A percentile compares a stretch with the other conserved stretches of the same genome.
phyloP scores from a whole-genome alignment of 2,329 filamentous ascomycete genomes.

The Ophiostoma sp. region DNA sequence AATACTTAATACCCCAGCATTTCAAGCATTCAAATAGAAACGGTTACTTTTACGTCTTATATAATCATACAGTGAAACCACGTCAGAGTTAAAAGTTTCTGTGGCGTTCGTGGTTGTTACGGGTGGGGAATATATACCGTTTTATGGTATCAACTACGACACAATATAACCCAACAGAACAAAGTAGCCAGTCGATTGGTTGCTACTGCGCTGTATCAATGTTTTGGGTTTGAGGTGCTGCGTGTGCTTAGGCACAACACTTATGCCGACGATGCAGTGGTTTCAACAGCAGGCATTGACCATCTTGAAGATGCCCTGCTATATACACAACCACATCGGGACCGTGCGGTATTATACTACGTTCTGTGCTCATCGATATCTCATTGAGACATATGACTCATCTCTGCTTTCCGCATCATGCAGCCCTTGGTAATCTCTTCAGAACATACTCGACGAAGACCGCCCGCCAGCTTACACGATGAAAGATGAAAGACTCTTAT shows the following conservation, averaged over 20 bases:
- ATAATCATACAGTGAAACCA: too few species aligned
- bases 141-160: not conserved
- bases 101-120: too few species aligned
- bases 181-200: not conserved
- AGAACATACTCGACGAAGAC: not conserved
- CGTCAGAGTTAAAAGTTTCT: too few species aligned
- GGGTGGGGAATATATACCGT: too few species aligned
- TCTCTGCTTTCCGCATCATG: not conserved
- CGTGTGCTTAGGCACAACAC: not conserved
- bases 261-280: not conserved
- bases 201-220: not conserved
- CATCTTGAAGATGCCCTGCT: not conserved
- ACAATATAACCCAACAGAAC: not conserved
- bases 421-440: not conserved
- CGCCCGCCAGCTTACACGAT: not conserved
- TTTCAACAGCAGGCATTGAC: not conserved
- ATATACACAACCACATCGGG: not conserved
- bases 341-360: not conserved
- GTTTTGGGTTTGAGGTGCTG: not conserved
- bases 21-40: too few species aligned
- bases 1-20: too few species aligned
- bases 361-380: not conserved
- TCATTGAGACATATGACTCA: not conserved
- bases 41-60: too few species aligned
- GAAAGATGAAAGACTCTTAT: not conserved